phyloP scores from a whole-genome alignment of 768 basidiomycete genomes.

The Tulasnella sp. region DNA sequence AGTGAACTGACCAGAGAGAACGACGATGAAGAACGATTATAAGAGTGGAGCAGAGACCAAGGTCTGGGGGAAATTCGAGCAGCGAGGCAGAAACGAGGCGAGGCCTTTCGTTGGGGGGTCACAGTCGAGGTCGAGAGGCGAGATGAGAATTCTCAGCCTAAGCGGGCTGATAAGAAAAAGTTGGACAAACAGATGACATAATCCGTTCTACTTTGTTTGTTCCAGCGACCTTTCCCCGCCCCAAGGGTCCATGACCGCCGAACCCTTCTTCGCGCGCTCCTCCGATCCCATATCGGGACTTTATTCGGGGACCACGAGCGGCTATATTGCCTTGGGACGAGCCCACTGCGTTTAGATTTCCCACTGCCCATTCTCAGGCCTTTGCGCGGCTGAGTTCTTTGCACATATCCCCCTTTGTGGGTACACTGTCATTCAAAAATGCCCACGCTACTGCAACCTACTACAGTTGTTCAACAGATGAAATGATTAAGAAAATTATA shows the following conservation, averaged over 20 bases:
- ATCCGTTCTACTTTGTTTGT: background rate
- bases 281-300: background rate
- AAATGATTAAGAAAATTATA: background rate
- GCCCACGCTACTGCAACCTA: background rate
- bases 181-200: background rate
- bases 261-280: background rate
- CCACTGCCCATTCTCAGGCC: background rate
- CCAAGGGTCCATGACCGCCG: background rate
- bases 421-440: background rate
- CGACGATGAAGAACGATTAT: slow-evolving; percentile 1
- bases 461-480: background rate
- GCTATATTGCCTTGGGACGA: background rate
- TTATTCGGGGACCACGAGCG: background rate
- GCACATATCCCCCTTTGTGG: background rate
- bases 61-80: background rate
- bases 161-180: slow-evolving; percentile 7
- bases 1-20: slow-evolving; percentile 2
- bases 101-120: slow-evolving; percentile 9
- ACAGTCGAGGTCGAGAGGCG: slow-evolving; percentile 7
- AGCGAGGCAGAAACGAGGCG: slow-evolving; percentile 13
- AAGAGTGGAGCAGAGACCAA: background rate
- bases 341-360: background rate
- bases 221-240: background rate
- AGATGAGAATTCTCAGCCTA: background rate
- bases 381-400: background rate